phyloP scores from a whole-genome alignment of 768 basidiomycete genomes.

The Butyriboletus loyo region DNA sequence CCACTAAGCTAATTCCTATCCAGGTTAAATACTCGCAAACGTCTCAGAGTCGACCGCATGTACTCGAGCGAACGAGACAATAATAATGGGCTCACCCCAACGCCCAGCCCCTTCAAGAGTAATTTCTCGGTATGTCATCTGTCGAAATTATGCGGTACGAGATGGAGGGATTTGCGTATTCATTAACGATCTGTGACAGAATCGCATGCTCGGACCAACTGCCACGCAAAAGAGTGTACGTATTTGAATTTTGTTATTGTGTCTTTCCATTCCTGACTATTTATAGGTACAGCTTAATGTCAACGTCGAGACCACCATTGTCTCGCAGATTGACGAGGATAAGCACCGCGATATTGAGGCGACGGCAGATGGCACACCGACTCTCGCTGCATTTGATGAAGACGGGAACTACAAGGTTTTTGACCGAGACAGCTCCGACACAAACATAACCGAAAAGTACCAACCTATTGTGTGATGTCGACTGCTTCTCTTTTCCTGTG shows the following conservation, averaged over 20 bases:
- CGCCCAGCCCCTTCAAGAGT: conserved; percentile 19
- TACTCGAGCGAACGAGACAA: conserved; percentile 28
- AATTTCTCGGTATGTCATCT: conserved; percentile 22
- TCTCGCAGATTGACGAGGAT: conserved; percentile 30
- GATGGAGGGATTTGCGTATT: background rate
- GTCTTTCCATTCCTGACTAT: background rate
- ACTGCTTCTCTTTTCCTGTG: no score
- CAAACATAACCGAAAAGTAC: conserved; percentile 16
- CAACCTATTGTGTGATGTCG: conserved; percentile 6
- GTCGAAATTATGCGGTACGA: background rate
- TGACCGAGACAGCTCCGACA: conserved; percentile 19
- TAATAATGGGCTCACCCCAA: conserved; percentile 4
- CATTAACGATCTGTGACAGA: conserved; percentile 8
- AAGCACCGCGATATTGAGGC: conserved; percentile 23
- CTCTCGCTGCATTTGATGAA: conserved; percentile 8
- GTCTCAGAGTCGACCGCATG: conserved; percentile 24
- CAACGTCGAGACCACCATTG: conserved; percentile 33
- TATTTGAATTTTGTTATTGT: background rate
- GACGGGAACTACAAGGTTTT: conserved; percentile 9
- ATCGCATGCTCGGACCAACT: conserved; percentile 21
- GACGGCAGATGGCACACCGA: conserved; percentile 1
- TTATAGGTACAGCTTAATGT: conserved; percentile 23
- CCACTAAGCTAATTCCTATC: background rate
- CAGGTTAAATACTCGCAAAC: conserved; percentile 32
- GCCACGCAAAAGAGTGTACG: conserved; percentile 24